Base-by-base conservation (phyloP, 1,139 yeast genomes). In the Kazachstania sp. region DNA sequence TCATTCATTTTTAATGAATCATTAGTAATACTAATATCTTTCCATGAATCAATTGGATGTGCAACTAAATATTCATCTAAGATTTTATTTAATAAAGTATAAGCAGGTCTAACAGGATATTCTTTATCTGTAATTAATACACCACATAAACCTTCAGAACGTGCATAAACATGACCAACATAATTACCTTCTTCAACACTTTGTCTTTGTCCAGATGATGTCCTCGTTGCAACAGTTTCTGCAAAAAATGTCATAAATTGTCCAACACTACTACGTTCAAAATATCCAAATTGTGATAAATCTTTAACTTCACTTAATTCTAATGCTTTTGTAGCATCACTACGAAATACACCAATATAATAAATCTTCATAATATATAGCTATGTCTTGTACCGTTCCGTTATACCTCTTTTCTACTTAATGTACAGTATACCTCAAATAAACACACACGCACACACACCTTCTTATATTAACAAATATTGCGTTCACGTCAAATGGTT, bases 71-170 rank as follows among this genome's bases (percentile, higher is more conserved):
- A 92, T 66, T 92, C 97, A 59, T 92, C 98, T 59, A 88, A 74
- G 20, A 92, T 72, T 71, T 88, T 92, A 75, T 90, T 92, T 61
- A 92, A 77, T 54, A 92, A 73, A 2, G 97, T 84, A 69, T 87
- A 92, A 1, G 97, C 98, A n/a, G 97, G 97, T 64, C 98, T 78
- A 19, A 86, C 90, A 2, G 98, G 98, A 67, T 92, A 92, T 58
- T 92, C 97, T 66, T 85, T 85, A 66, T 92, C 99, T 44, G 95
- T 81, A 64, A 94, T 86, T 51, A 92, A 71, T 29, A 92, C 95
- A 54, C 95, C 95, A n/a, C 95, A 85, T 43, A 92, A 65, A 1
- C 97, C 97, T 67, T 94, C 98, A 32, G 84, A 70, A 56, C 97
- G 77, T 26, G 90, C 82, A 65, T 85, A 92, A 0, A 92, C 92